Base-by-base conservation (phyloP, 345 rosid species). In the Aquilaria malaccensis region DNA sequence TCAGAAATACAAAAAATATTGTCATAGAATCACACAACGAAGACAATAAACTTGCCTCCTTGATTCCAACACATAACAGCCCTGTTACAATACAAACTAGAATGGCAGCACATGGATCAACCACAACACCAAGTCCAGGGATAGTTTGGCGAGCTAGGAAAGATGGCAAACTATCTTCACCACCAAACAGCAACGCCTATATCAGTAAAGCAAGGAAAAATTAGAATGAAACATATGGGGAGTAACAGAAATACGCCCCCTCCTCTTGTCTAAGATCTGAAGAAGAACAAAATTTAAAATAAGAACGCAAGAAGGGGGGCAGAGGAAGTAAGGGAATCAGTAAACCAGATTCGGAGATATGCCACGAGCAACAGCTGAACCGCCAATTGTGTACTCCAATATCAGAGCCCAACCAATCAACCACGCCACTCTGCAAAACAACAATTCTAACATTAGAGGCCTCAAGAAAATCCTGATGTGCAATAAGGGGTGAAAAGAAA, bases 281-380 rank as follows among this genome's bases (percentile, higher is more conserved):
- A 4, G n/a, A 33, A 48, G n/a, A 29, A 29, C 6, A 33, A 13
- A 51, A 9, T 31, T 31, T 22, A 22, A 4, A n/a, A 52, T n/a
- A 3, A 58, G 47, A 14, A 6, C 9, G 13, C 31, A 4, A 50
- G 29, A 2, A 11, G 29, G 29, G 29, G 15, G 0, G 22, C 22
- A 22, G 54, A 4, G 54, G 10, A 32, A 53, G 14, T 7, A 41
- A 29, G 37, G 33, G 55, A 62, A 51, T 51, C 61, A 67, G 55
- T 66, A 53, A 10, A 88, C 96, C 86, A 88, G 80, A 81, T 85
- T 88, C 13, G 96, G 96, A n/a, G 96, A 79, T 63, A 88, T 82
- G 80, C 96, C 96, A 33, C 96, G 93, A 51, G 97, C 99, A 75
- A 89, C 89, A 10, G 99, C 92, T 9, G 99, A 76, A 30, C 99